These are phyloP conservation scores for Chimonanthus praecox DNA, from an alignment of 164 flowering plant genomes.

Conservation along the genomic window DNA sequence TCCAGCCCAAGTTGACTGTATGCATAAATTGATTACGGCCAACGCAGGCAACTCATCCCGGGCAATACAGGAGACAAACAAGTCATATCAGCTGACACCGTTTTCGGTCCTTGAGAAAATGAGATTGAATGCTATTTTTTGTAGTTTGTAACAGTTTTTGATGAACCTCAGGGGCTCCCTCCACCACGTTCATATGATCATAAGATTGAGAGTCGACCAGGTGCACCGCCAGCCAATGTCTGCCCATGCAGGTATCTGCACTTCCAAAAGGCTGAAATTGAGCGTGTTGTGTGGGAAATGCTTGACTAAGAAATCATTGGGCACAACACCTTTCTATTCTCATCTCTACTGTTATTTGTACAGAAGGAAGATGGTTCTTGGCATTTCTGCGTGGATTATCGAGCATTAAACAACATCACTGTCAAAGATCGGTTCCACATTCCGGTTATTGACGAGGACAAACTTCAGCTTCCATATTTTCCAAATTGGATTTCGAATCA, in stretches of 20 bases:
- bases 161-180: too few relatives aligned
- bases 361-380: constrained; percentile 6
- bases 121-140: too few relatives aligned
- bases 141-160: too few relatives aligned
- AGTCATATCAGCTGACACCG: too few relatives aligned
- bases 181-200: not conserved
- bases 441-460: constrained; percentile 11
- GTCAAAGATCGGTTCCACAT: constrained; percentile 8
- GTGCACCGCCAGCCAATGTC: not conserved
- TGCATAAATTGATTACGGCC: too few relatives aligned
- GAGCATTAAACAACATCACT: not conserved
- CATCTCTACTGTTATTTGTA: not conserved
- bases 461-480: constrained; percentile 7
- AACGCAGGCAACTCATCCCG: too few relatives aligned
- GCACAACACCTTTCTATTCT: not conserved
- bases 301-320: not conserved
- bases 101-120: too few relatives aligned
- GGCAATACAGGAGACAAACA: too few relatives aligned
- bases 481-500: constrained; percentile 12
- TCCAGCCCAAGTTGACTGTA: too few relatives aligned
- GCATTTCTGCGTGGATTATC: constrained; percentile 5
- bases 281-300: not conserved
- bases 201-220: not conserved
- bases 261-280: constrained; percentile 5
- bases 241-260: constrained; percentile 2